phyloP scores from a whole-genome alignment of 2,329 filamentous ascomycete genomes.

The Tolypocladium ovalisporum region DNA sequence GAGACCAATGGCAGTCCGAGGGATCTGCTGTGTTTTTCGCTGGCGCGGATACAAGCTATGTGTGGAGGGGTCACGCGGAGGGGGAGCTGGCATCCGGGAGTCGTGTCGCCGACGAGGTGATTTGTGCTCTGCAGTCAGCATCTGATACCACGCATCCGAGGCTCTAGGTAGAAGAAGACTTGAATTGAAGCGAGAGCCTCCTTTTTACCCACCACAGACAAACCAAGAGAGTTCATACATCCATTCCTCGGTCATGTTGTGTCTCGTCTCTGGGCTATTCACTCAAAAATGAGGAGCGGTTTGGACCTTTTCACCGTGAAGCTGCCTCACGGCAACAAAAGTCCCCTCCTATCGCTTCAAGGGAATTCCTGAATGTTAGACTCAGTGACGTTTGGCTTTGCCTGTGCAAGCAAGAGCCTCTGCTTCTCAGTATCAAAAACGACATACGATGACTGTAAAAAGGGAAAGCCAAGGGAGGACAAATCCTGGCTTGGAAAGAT shows the following conservation, averaged over 20 bases:
- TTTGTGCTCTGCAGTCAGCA: background rate
- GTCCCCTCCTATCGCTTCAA: background rate
- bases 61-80: conserved; percentile 12
- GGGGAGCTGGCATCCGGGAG: conserved; percentile 10
- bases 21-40: conserved; percentile 10
- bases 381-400: background rate
- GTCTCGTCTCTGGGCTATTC: background rate
- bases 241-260: background rate
- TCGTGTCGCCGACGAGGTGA: conserved; percentile 7
- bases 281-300: background rate
- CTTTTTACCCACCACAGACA: no score
- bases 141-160: background rate
- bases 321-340: no score
- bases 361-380: background rate
- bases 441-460: conserved; percentile 1
- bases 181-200: background rate
- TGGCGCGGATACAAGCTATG: conserved; percentile 9
- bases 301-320: no score
- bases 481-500: background rate
- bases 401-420: conserved; percentile 1
- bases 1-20: conserved; percentile 10
- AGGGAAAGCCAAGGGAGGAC: background rate
- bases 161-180: background rate
- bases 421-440: conserved; percentile 1
- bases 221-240: no score